Base-by-base conservation (phyloP, 2,329 filamentous ascomycete genomes). In the Pseudogymnoascus sp. region DNA sequence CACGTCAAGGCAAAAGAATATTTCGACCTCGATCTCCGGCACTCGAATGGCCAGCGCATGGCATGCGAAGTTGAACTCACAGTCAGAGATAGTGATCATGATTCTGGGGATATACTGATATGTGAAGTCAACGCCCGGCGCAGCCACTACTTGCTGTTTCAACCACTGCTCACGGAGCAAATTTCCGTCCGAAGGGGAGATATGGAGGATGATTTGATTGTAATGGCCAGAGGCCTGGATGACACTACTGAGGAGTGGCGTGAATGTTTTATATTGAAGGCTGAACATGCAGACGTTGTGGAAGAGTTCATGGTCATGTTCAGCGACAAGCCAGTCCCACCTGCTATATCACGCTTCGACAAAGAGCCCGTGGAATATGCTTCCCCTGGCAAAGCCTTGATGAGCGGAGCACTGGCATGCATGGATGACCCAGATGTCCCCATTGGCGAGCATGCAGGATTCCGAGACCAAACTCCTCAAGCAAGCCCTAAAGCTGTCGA, bases 1-100 rank as follows among this genome's bases (percentile, higher is more conserved):
- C 90, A 92, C 69, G 95, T 99, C 41, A 87, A 85, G 65, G 92
- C 93, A 50, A 88, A 96, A 69, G 94, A 99, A 72, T 85, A 88
- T 67, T 99, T 99, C 72, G 88, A 89, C 62, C 79, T 99, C 67
- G 87, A 92, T 63, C 75, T 99, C 12, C 81, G 83, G 58, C 94
- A 99, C 73, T 96, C 93, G 1, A 96, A 84, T 69, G 92, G 93
- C 1, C 93, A 97, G 71, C 81, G 91, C 63, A 81, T 99, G 47
- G 90, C 91, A 68, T 97, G 94, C 70, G 89, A 89, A 67, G 84
- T 96, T 14, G 94, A 99, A 72, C 72, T 99, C 30, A 81, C 97
- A 12, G 82, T 93, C 65, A 85, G 94, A 70, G 93, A 97, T 70
- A 82, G 83, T 57, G 79, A 82, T 35, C 82, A 82, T 2, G 83